A percentile compares a stretch with the other conserved stretches of the same genome.
Conservation (phyloP, 2,329 filamentous ascomycete genomes). For the Phialophora chinensis region DNA sequence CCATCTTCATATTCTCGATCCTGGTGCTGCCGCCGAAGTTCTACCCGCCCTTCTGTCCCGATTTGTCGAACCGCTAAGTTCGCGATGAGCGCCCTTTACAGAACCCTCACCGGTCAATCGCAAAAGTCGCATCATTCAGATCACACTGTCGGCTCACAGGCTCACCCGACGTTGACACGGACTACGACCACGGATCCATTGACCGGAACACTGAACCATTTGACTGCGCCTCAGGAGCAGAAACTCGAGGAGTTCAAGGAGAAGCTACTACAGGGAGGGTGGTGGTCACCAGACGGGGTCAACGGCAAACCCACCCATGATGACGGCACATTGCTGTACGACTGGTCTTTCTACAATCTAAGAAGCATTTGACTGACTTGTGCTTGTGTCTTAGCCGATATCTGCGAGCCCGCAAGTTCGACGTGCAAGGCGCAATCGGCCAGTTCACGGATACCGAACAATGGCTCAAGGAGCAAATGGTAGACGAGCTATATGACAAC, state of each 20-base stretch:
- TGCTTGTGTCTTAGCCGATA: conserved; percentile 68
- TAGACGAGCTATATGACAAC: conserved; percentile 80
- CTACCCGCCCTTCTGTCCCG: background rate
- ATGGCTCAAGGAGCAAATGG: conserved; percentile 80
- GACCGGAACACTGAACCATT: conserved; percentile 77
- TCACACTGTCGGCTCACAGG: conserved; percentile 21
- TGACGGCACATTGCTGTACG: conserved; percentile 57
- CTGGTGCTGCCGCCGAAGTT: background rate
- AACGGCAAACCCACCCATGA: conserved; percentile 51
- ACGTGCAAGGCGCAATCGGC: conserved; percentile 74
- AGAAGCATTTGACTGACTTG: conserved; percentile 27
- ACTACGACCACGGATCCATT: conserved; percentile 39
- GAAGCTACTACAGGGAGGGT: conserved; percentile 67
- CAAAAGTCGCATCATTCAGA: conserved; percentile 39
- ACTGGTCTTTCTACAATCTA: conserved; percentile 20
- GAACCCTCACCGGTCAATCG: conserved; percentile 40
- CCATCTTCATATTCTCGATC: background rate
- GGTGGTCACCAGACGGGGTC: conserved; percentile 49
- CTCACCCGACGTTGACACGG: conserved; percentile 29
- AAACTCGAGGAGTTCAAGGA: conserved; percentile 75
- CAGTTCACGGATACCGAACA: conserved; percentile 90
- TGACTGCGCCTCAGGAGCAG: conserved; percentile 70
- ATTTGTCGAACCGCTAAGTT: background rate
- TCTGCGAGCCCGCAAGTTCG: conserved; percentile 82
- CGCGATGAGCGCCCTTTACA: conserved; percentile 35